Evolutionary conservation across 495 filamentous ascomycete species (phyloP), one percentile per base, ranked within the genome.

Genomic region (Penicillium paradoxum): DNA sequence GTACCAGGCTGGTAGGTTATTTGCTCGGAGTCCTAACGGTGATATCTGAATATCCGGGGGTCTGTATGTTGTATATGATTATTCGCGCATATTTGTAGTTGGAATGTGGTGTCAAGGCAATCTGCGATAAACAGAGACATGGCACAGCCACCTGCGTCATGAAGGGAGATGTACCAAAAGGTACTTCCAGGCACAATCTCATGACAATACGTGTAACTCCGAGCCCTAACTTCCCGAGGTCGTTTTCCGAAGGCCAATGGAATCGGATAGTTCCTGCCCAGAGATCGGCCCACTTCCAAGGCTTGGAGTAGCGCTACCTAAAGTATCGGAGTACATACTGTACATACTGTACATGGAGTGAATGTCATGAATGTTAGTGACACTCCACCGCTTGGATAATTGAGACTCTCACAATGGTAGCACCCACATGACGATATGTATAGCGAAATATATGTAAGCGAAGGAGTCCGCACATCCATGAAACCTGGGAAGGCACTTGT

Each of bases 111-210:
- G 34, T 25, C 7, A 24, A 43, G 27, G 10, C 13, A 32, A 32
- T 40, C 25, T 33, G 11, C 10, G 33, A 42, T 51, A 42, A 51
- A 51, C 39, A 51, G 25, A 44, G 38, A 41, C 33, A 54, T 27
- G 36, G 37, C 52, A 59, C 54, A 60, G 60, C 60, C 60, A 60
- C 60, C 33, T 49, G 54, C 57, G 57, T 63, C 60, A 63, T 54
- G 24, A 40, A 18, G 13, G 17, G 38, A 19, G 4, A 24, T 19
- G 24, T 14, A 40, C 24, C 30, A 29, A 27, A 44, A 29, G 13
- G 25, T n/a, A 32, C 29, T 9, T 8, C 29, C 29, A 32, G 34
- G 34, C 3, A 29, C 37, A 50, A 15, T 37, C 22, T 43, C 14
- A 8, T 32, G 24, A 43, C 49, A 51, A 32, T 43, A 51, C 49